These are phyloP conservation scores for Blastocystis sp. DNA, from an alignment of 352 stramenopile genomes.

Conservation along the genomic window DNA sequence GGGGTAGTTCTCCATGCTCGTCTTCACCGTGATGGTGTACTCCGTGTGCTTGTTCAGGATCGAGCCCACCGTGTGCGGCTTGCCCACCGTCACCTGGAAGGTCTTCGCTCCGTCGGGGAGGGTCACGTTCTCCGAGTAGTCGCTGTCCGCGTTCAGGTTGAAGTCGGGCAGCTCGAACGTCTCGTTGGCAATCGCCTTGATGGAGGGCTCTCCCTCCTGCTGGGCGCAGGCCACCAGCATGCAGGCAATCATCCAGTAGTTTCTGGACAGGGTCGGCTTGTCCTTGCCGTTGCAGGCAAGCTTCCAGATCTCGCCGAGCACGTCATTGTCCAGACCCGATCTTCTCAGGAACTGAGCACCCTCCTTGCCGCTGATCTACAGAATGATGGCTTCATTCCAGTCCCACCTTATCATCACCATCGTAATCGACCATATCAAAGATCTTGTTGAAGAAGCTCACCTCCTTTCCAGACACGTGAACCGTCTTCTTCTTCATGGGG, in stretches of 20 bases:
- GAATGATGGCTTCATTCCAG: not conserved
- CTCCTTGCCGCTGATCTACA: slow-evolving; percentile 67
- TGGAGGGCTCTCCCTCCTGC: slow-evolving; percentile 66
- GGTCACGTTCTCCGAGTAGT: slow-evolving; percentile 45
- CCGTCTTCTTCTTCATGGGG: slow-evolving; percentile 66
- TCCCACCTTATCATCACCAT: slow-evolving; percentile 63
- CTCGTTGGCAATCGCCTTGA: slow-evolving; percentile 53
- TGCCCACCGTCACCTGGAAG: slow-evolving; percentile 25
- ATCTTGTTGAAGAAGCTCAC: slow-evolving; percentile 67
- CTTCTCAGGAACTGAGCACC: slow-evolving; percentile 60
- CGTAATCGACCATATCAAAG: slow-evolving; percentile 66
- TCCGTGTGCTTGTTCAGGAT: slow-evolving; percentile 68
- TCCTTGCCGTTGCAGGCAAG: slow-evolving; percentile 67
- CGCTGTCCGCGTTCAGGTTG: slow-evolving; percentile 16
- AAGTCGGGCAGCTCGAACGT: slow-evolving; percentile 56
- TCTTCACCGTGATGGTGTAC: slow-evolving; percentile 66
- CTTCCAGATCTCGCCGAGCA: slow-evolving; percentile 67
- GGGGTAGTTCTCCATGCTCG: slow-evolving; percentile 64
- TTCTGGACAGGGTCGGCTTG: slow-evolving; percentile 64
- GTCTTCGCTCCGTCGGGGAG: slow-evolving; percentile 53
- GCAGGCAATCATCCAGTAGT: slow-evolving; percentile 67
- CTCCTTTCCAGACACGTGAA: slow-evolving; percentile 61
- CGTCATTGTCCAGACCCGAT: slow-evolving; percentile 68
- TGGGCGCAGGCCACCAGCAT: slow-evolving; percentile 59
- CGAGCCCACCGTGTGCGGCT: slow-evolving; percentile 60